A percentile compares a stretch with the other conserved stretches of the same genome.
Conservation (phyloP, 306 rosid species). For the Prunus padus region DNA sequence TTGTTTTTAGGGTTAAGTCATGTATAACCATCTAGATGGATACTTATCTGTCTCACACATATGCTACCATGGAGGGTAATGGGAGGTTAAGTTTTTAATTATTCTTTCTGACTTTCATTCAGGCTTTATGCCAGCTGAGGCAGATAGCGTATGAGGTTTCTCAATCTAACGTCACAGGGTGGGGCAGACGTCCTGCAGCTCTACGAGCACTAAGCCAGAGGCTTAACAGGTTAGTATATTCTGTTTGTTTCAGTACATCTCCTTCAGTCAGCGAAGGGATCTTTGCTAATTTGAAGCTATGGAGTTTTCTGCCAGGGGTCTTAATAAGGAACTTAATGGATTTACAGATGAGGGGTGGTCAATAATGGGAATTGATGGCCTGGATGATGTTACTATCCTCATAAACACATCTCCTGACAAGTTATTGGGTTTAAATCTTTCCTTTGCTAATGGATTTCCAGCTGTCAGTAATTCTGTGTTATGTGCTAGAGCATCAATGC, state of each 20-base stretch:
- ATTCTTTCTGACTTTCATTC: constrained; percentile 13
- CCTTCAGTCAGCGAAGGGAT: neutral
- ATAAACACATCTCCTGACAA: constrained; percentile 90
- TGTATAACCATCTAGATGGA: neutral
- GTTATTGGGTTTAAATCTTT: constrained; percentile 83
- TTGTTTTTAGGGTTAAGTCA: neutral
- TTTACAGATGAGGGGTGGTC: constrained; percentile 98
- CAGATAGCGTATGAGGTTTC: constrained; percentile 94
- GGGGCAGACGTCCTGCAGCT: constrained; percentile 98
- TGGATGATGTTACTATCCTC: constrained; percentile 87
- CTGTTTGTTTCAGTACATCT: constrained; percentile 7
- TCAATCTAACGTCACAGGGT: constrained; percentile 82
- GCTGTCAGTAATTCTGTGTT: constrained; percentile 88
- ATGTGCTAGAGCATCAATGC: constrained; percentile 98
- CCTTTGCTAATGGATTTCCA: constrained; percentile 79
- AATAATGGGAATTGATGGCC: constrained; percentile 85
- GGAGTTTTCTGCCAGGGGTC: constrained; percentile 62
- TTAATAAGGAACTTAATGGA: constrained; percentile 94
- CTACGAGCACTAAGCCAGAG: constrained; percentile 85
- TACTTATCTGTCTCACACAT: no score
- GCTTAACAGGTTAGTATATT: constrained; percentile 68
- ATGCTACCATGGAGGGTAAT: neutral
- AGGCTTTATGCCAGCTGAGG: constrained; percentile 92
- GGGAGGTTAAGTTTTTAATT: neutral
- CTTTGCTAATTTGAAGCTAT: constrained; percentile 22